Conservation (phyloP, 495 filamentous ascomycete genomes). For the Penicillium roqueforti region DNA sequence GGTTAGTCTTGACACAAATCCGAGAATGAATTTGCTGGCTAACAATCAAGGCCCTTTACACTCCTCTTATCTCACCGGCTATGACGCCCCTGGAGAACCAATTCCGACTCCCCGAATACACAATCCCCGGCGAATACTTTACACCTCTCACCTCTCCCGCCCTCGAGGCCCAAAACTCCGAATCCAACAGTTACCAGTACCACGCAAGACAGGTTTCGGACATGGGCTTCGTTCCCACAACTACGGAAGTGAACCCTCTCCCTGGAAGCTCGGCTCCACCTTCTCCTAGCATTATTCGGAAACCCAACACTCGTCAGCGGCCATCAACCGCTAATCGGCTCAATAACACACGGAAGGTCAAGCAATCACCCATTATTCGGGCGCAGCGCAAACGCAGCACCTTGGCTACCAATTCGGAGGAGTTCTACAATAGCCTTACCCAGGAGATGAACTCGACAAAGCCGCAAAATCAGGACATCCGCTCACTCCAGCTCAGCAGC, state of each 20-base stretch:
- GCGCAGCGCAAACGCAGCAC: constrained; percentile 51
- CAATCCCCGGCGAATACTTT: constrained; percentile 83
- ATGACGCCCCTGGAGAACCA: constrained; percentile 87
- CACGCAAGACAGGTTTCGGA: constrained; percentile 36
- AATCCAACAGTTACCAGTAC: constrained; percentile 33
- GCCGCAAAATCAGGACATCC: constrained; percentile 30
- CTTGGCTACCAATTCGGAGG: constrained; percentile 55
- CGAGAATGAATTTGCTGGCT: not conserved
- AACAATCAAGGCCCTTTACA: constrained; percentile 67
- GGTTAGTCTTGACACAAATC: constrained; percentile 40
- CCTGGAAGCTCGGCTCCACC: constrained; percentile 32
- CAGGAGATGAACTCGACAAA: constrained; percentile 32
- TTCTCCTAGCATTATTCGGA: constrained; percentile 31
- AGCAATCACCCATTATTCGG: constrained; percentile 84
- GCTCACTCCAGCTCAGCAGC: constrained; percentile 41
- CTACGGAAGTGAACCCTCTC: constrained; percentile 43
- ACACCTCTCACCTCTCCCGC: constrained; percentile 92
- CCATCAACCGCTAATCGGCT: constrained; percentile 40
- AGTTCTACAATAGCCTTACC: constrained; percentile 31
- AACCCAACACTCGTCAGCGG: constrained; percentile 29
- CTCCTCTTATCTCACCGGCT: constrained; percentile 88
- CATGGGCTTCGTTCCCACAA: constrained; percentile 43
- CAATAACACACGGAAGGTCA: constrained; percentile 50
- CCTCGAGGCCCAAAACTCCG: constrained; percentile 71
- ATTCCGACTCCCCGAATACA: constrained; percentile 76